Base-by-base conservation (phyloP, 345 rosid species). In the Moricandia arvensis region DNA sequence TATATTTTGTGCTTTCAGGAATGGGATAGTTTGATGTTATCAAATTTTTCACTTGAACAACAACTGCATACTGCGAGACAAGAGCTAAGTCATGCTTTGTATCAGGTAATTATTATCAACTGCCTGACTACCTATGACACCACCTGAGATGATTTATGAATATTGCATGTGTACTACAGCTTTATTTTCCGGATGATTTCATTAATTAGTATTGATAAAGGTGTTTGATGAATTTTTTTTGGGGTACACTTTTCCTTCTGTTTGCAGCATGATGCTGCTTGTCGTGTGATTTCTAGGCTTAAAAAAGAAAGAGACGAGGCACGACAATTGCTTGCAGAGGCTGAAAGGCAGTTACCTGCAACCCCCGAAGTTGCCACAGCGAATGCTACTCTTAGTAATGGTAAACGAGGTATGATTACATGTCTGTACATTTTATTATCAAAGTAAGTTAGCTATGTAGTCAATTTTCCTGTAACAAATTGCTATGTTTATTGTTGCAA, bases 261-360 rank as follows among this genome's bases (percentile, higher is more conserved):
- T 55, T 82, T 63, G 75, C 86, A 94, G 98, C 99, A 88, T 82
- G 99, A 94, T 87, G 96, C 97, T 79, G 97, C 99, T 66, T 94
- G 99, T 85, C 97, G 97, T 13, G 99, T 94, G 74, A 94, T 94
- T 86, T 97, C 97, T 53, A 89, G 99, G 80, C 91, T 94, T 64
- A 91, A 83, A 73, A 94, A 90, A 76, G 99, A 94, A 83, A 86
- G 93, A 76, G 96, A 95, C 73, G 99, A 95, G 75, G 89, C 97
- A 35, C 85, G 86, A 73, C 80, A 91, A 45, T 87, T 95, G 63
- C 99, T 95, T 76, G 82, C 92, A 60, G 85, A 87, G 69, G 85
- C 89, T 11, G 93, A 92, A 75, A 89, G 97, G 75, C 93, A 87
- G 69, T 79, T 82, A 65, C 91, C 97, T 55, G 76, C 81, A 38